phyloP scores from a whole-genome alignment of 768 basidiomycete species.

The Xerocomellus chrysenteron region DNA sequence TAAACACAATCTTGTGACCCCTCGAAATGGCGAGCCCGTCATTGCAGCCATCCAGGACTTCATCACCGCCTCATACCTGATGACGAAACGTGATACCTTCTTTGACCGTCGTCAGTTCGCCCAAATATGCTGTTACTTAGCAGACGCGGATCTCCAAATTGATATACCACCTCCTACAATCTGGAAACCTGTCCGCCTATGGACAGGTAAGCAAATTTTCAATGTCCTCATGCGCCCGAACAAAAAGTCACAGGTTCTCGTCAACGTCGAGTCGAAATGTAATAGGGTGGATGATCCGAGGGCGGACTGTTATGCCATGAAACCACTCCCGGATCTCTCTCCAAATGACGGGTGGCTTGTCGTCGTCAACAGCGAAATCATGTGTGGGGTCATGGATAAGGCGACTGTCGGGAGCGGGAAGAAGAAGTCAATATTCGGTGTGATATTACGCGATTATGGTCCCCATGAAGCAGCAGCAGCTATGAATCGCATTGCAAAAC shows the following conservation, averaged over 20 bases:
- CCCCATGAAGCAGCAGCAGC: constrained; percentile 90
- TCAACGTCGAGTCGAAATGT: constrained; percentile 96
- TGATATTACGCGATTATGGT: constrained; percentile 96
- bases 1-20: constrained; percentile 95
- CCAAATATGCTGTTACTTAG: constrained; percentile 93
- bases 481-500: constrained; percentile 95
- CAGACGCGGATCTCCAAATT: constrained; percentile 87
- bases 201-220: constrained; percentile 99
- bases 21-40: constrained; percentile 97
- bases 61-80: constrained; percentile 96
- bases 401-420: constrained; percentile 96
- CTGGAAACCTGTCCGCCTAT: constrained; percentile 87
- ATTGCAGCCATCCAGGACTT: constrained; percentile 99
- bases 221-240: constrained; percentile 96
- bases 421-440: constrained; percentile 98
- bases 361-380: constrained; percentile 95
- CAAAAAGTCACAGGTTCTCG: constrained; percentile 72
- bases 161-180: constrained; percentile 95
- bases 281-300: constrained; percentile 83
- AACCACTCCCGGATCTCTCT: constrained; percentile 76
- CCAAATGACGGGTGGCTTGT: constrained; percentile 99
- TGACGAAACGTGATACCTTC: constrained; percentile 90
- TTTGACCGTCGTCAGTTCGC: constrained; percentile 93
- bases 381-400: constrained; percentile 99
- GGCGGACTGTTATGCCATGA: constrained; percentile 60